Evolutionary conservation across 164 flowering plant species (phyloP).

Genomic region (Hamamelis virginiana): DNA sequence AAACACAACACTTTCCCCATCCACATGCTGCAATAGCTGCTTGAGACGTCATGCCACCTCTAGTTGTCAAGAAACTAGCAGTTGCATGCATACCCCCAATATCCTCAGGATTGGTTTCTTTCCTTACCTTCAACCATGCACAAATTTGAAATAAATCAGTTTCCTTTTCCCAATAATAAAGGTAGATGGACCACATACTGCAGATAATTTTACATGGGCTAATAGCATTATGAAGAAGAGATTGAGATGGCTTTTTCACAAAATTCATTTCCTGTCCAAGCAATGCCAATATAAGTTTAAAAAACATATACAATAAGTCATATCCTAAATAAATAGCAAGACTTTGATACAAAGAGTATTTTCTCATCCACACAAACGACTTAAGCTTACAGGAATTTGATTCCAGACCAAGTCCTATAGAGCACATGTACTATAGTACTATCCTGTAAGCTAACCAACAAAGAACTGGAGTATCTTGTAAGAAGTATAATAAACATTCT

Average conservation of each 20-base stretch:
- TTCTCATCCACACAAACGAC: not conserved
- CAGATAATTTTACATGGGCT: too few relatives aligned
- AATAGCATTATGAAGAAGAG: too few relatives aligned
- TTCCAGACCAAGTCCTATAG: too few relatives aligned
- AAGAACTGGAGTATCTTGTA: not conserved
- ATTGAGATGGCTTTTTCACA: too few relatives aligned
- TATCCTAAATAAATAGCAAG: not conserved
- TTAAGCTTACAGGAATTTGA: not conserved
- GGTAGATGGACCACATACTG: not conserved
- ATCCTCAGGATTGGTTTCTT: conserved; percentile 97
- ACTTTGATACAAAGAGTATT: not conserved
- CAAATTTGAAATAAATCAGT: not conserved
- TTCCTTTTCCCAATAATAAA: not conserved
- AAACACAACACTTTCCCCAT: conserved; percentile 99
- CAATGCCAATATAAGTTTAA: too few relatives aligned
- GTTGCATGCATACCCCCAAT: too few relatives aligned
- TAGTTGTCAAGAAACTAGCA: conserved; percentile 85
- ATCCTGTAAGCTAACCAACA: too few relatives aligned
- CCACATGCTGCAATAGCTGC: conserved; percentile 99
- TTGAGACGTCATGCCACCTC: conserved; percentile 99
- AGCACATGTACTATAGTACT: too few relatives aligned
- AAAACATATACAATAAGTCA: not conserved
- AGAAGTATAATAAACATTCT: too few relatives aligned
- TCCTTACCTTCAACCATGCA: conserved; percentile 65
- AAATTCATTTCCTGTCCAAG: too few relatives aligned